Percentiles rank a stretch among this genome's conserved stretches.
phyloP scores from a whole-genome alignment of 305 asterid genomes.

The Solanum hybrid region DNA sequence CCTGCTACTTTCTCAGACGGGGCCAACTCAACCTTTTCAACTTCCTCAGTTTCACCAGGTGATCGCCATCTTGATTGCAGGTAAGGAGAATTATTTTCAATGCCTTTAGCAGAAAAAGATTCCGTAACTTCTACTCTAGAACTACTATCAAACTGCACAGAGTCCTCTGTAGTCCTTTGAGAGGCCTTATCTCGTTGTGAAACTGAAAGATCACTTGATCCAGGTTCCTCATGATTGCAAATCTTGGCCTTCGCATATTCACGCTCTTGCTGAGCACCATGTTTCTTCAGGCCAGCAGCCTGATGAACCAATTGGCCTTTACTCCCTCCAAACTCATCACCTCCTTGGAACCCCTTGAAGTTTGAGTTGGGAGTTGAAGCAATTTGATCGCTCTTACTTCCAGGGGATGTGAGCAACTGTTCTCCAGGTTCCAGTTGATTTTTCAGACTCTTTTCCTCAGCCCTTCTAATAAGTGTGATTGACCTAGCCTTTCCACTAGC shows the following conservation, averaged over 20 bases:
- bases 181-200: slow-evolving; percentile 23
- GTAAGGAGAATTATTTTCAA: slow-evolving; percentile 32
- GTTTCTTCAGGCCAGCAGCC: slow-evolving; percentile 27
- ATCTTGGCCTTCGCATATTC: slow-evolving; percentile 15
- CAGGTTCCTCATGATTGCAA: slow-evolving; percentile 24
- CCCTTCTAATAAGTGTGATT: slow-evolving; percentile 26
- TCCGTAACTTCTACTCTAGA: slow-evolving; percentile 51
- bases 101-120: slow-evolving; percentile 36
- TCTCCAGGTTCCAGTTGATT: slow-evolving; percentile 32
- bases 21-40: slow-evolving; percentile 24
- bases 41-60: slow-evolving; percentile 29
- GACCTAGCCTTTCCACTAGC: slow-evolving; percentile 30
- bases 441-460: slow-evolving; percentile 18
- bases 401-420: slow-evolving; percentile 22
- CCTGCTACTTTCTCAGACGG: slow-evolving; percentile 25
- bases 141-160: slow-evolving; percentile 29
- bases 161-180: slow-evolving; percentile 30
- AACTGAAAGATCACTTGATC: slow-evolving; percentile 24
- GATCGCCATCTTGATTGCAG: slow-evolving; percentile 37
- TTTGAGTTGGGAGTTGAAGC: slow-evolving; percentile 29
- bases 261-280: slow-evolving; percentile 27
- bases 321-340: slow-evolving; percentile 28
- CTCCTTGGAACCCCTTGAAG: slow-evolving; percentile 17
- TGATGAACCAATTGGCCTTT: slow-evolving; percentile 9
- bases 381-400: slow-evolving; percentile 16